Percentiles rank a stretch among this genome's conserved stretches.
Conservation (phyloP, 2,329 filamentous ascomycete genomes). For the Colletotrichum nymphaeae region DNA sequence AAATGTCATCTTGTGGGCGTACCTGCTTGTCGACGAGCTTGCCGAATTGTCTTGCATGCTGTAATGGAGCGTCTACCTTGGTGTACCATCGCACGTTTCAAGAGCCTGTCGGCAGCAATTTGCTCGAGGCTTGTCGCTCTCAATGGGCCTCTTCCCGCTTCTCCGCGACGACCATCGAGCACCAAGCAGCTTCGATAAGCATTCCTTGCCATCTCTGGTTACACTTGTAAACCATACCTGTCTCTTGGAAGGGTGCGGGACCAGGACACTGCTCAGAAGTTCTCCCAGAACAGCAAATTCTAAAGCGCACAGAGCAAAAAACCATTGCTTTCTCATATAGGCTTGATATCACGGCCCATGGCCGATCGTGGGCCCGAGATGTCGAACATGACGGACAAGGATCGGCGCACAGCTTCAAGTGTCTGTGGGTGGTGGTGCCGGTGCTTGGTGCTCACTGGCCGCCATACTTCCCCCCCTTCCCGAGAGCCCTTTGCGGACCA, state of each 20-base stretch:
- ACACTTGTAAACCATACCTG: neutral
- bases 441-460: constrained; percentile 19
- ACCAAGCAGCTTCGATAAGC: neutral
- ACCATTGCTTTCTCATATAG: constrained; percentile 12
- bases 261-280: neutral
- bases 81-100: constrained; percentile 26
- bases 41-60: constrained; percentile 3
- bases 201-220: neutral
- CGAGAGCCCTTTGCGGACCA: constrained; percentile 4
- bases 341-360: constrained; percentile 16
- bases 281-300: neutral
- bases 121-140: neutral
- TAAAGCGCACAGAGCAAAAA: constrained; percentile 9
- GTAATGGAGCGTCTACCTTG: constrained; percentile 14
- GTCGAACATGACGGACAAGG: constrained; percentile 28
- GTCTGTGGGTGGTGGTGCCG: constrained; percentile 27
- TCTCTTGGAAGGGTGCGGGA: constrained; percentile 4
- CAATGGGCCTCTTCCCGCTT: constrained; percentile 8
- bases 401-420: constrained; percentile 32
- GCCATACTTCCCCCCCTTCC: neutral
- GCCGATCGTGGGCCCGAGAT: constrained; percentile 26
- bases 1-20: constrained; percentile 1
- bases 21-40: constrained; percentile 16
- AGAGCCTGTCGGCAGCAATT: constrained; percentile 7
- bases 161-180: constrained; percentile 2